Evolutionary conservation across 768 basidiomycete genomes (phyloP), one percentile per base, ranked within the genome.

Genomic region (Boletus reticulatus): DNA sequence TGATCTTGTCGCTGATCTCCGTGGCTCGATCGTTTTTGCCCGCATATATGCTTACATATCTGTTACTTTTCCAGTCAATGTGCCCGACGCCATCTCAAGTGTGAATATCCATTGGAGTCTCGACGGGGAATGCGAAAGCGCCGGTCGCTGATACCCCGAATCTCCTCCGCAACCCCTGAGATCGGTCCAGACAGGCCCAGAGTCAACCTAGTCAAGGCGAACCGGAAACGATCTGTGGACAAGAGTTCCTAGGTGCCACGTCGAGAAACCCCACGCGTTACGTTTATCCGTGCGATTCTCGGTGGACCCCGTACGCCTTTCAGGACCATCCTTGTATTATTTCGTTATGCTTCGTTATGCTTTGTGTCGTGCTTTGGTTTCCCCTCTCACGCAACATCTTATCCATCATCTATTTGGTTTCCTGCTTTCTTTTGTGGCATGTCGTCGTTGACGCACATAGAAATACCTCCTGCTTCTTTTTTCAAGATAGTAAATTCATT

Each of bases 101-200:
- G 88, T 67, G 85, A 85, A 63, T 89, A 87, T 61, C 88, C 88
- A 1, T 70, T 76, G 7, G 85, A 86, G 68, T 88, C 86, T 62
- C 77, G 85, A 36, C 78, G 88, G 17, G 88, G 88, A 11, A 82
- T 86, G 78, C 78, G 84, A 48, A 74, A 73, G 63, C 70, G 74
- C 69, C 43, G 62, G 67, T 69, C 73, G 73, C 64, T 73, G 38
- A 37, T 73, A 34, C 72, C 70, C 17, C 67, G 72, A 20, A 63
- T 60, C 19, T 60, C 63, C 4, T 72, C 69, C 16, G 24, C 64
- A 2, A 41, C 60, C 7, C 67, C 71, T 38, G 70, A 70, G n/a
- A 55, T 55, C 43, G 69, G 54, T 42, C 11, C 56, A 51, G 67
- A 61, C 3, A 58, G 69, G 29, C 52, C 71, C 19, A 65, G 65